These are phyloP conservation scores for Rhododendron simsii DNA, from an alignment of 148 eudicot genomes.

Conservation along the genomic window DNA sequence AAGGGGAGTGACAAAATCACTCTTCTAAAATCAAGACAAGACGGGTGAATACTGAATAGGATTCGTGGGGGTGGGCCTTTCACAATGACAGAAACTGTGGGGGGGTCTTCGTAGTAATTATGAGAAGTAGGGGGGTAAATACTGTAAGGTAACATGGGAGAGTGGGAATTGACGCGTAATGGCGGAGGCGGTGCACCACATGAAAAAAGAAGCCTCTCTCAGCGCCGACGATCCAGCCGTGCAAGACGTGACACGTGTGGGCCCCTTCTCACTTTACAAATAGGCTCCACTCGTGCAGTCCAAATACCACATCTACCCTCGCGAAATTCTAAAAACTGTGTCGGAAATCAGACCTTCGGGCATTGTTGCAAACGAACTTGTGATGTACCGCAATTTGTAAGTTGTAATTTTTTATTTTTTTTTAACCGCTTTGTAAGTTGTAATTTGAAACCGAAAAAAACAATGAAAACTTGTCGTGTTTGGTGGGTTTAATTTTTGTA, in stretches of 20 bases:
- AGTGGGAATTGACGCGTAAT: not conserved
- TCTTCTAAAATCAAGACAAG: too few relatives aligned
- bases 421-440: too few relatives aligned
- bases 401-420: too few relatives aligned
- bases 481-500: too few relatives aligned
- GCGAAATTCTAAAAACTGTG: too few relatives aligned
- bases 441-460: too few relatives aligned
- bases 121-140: not conserved
- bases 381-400: too few relatives aligned
- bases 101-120: not conserved
- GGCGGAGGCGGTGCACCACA: constrained; percentile 14
- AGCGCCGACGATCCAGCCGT: constrained; percentile 39
- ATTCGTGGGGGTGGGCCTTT: not conserved
- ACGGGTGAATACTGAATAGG: not conserved
- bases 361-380: too few relatives aligned
- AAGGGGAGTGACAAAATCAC: too few relatives aligned
- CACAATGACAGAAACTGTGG: not conserved
- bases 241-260: constrained; percentile 31
- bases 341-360: too few relatives aligned
- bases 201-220: not conserved
- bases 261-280: not conserved
- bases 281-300: not conserved
- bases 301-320: not conserved
- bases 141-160: not conserved
- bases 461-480: too few relatives aligned